Evolutionary conservation across 2,329 filamentous ascomycete genomes (phyloP), one percentile per base, ranked within the genome.

Genomic region (Phialophora chinensis): DNA sequence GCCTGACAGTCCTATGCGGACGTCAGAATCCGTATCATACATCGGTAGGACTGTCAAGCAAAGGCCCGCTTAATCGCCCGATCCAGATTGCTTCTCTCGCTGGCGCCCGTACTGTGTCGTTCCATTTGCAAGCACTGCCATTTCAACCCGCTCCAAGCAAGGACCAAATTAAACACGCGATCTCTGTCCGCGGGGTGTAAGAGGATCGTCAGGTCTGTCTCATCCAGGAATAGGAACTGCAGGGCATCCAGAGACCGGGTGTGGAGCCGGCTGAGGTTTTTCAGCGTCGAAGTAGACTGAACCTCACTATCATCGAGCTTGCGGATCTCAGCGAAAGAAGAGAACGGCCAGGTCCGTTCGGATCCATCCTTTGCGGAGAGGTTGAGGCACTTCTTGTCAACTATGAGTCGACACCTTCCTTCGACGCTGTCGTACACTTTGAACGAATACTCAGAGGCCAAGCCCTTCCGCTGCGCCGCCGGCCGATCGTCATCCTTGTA

Each of bases 91-190:
- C 63, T 63, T 23, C 65, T 59, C 33, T 61, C 56, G n/a, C 33
- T 63, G 23, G 49, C 54, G 38, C 17, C 5, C n/a, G 17, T 60
- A 25, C 59, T 65, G 27, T 66, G 67, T 57, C 69, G 50, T 50
- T 72, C 66, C 63, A 71, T 66, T 20, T 62, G 63, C 52, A 72
- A 52, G 31, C 67, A 66, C 53, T 72, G 71, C 73, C 73, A 74
- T 27, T 61, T 63, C 58, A 66, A 50, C 23, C 67, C 71, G 54
- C 69, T 73, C 72, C 70, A 72, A 3, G 71, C 73, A 20, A 74
- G 57, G 20, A 74, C 65, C 7, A 74, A 53, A 33, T 73, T 72
- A 53, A 74, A 74, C 27, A 72, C 66, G 56, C 73, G 68, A 54
- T 74, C 72, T 7, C 73, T 69, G 56, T 73, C 68, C 4, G 64